A percentile compares a stretch with the other conserved stretches of the same genome.
phyloP scores from a whole-genome alignment of 176 grass and related monocot genomes.

The Calamus simplicifolius region DNA sequence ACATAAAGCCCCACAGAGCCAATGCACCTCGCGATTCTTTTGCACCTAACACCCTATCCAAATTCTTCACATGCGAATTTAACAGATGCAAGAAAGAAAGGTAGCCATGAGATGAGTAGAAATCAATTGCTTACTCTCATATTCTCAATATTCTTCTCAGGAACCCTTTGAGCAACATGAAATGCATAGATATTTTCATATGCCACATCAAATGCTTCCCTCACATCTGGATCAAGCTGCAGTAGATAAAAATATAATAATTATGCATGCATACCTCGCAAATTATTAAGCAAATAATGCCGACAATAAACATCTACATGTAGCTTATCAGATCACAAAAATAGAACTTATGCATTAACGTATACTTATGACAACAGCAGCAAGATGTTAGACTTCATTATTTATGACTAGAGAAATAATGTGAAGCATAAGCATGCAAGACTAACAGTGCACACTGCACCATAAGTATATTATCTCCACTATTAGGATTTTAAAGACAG shows the following conservation, averaged over 20 bases:
- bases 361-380: too few relatives aligned
- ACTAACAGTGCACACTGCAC: too few relatives aligned
- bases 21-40: slow-evolving; percentile 81
- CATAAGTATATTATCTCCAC: too few relatives aligned
- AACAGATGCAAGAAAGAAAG: neutral
- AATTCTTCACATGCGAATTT: slow-evolving; percentile 10
- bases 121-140: slow-evolving; percentile 55
- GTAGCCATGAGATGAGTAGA: neutral
- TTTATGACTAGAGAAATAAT: too few relatives aligned
- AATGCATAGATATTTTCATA: slow-evolving; percentile 98
- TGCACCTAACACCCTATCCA: slow-evolving; percentile 84
- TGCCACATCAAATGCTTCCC: slow-evolving; percentile 85
- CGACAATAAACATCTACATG: too few relatives aligned
- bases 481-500: too few relatives aligned
- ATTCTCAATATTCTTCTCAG: slow-evolving; percentile 79
- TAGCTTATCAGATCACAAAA: too few relatives aligned
- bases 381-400: too few relatives aligned
- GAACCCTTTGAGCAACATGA: slow-evolving; percentile 69
- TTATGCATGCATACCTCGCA: too few relatives aligned
- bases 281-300: too few relatives aligned
- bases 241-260: neutral
- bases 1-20: slow-evolving; percentile 93
- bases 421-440: too few relatives aligned
- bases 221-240: slow-evolving; percentile 88
- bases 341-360: too few relatives aligned